Conservation (phyloP, 768 basidiomycete species). For the Phanerochaete carnosa region DNA sequence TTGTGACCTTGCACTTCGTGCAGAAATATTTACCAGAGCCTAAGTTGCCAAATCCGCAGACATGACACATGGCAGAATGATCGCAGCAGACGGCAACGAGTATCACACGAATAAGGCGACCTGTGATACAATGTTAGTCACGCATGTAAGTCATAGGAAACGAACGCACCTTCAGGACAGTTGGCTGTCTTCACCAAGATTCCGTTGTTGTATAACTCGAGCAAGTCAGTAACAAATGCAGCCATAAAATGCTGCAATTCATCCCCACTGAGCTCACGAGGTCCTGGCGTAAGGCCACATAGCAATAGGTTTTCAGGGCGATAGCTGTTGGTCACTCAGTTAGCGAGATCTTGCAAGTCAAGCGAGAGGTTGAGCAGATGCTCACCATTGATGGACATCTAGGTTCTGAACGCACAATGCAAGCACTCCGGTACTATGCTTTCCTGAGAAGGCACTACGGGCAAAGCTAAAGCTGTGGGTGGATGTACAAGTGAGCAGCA, state of each 20-base stretch:
- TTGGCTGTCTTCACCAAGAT: constrained; percentile 10
- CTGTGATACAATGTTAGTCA: constrained; percentile 3
- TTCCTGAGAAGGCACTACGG: background rate
- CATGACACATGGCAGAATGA: constrained; percentile 27
- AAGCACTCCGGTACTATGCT: constrained; percentile 10
- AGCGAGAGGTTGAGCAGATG: background rate
- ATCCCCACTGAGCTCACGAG: constrained; percentile 14
- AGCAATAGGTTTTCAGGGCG: constrained; percentile 11
- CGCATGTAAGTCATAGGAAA: too few relatives aligned
- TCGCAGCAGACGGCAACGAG: constrained; percentile 32
- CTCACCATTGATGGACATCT: background rate
- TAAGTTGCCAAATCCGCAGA: constrained; percentile 19
- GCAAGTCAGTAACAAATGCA: constrained; percentile 15
- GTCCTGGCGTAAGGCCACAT: constrained; percentile 13
- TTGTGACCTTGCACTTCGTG: constrained; percentile 12
- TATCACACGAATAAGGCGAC: constrained; percentile 14
- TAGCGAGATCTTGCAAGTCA: background rate
- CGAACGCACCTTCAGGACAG: too few relatives aligned
- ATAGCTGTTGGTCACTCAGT: background rate
- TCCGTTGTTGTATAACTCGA: constrained; percentile 15
- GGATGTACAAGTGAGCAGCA: background rate
- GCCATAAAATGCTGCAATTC: constrained; percentile 15
- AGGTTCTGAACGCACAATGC: constrained; percentile 10
- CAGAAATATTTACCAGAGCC: constrained; percentile 13
- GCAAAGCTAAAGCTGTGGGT: constrained; percentile 8